phyloP scores from a whole-genome alignment of 768 basidiomycete genomes.

The Hypholoma fasciculare region DNA sequence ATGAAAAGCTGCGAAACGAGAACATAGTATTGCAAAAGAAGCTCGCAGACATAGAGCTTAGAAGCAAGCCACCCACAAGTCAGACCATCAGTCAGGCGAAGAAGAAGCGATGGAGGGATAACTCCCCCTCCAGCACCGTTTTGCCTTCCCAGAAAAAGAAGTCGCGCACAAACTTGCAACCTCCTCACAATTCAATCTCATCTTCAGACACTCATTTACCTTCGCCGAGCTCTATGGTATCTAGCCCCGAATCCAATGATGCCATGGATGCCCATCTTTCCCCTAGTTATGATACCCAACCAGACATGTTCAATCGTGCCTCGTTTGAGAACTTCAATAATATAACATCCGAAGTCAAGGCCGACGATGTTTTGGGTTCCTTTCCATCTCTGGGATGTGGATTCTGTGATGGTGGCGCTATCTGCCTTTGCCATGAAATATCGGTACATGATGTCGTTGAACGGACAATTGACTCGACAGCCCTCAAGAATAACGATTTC shows the following conservation, averaged over 20 bases:
- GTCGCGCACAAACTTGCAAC: conserved; percentile 24
- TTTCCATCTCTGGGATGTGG: conserved; percentile 66
- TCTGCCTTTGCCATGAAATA: conserved; percentile 79
- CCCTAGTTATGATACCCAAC: conserved; percentile 31
- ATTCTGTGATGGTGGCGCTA: conserved; percentile 67
- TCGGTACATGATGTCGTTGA: conserved; percentile 45
- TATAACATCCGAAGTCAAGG: conserved; percentile 29
- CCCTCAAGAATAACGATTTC: background rate
- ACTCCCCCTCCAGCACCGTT: conserved; percentile 29
- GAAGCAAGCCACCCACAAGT: conserved; percentile 9
- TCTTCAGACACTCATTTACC: conserved; percentile 39
- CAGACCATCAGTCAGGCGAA: conserved; percentile 30
- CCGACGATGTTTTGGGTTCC: conserved; percentile 22
- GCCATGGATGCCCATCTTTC: conserved; percentile 34
- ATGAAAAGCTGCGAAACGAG: conserved; percentile 70
- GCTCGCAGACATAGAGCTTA: conserved; percentile 40
- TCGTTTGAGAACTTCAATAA: conserved; percentile 22
- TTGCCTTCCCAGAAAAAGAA: conserved; percentile 18
- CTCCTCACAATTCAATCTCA: conserved; percentile 27
- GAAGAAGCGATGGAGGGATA: conserved; percentile 61
- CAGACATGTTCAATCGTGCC: conserved; percentile 24
- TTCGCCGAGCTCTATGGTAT: conserved; percentile 49
- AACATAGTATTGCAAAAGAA: conserved; percentile 60
- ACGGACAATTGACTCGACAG: conserved; percentile 5
- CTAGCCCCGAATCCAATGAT: conserved; percentile 47